A percentile compares a stretch with the other conserved stretches of the same genome.
These are phyloP conservation scores for Theileria equi DNA, from an alignment of 169 alveolate genomes.

Conservation along the genomic window DNA sequence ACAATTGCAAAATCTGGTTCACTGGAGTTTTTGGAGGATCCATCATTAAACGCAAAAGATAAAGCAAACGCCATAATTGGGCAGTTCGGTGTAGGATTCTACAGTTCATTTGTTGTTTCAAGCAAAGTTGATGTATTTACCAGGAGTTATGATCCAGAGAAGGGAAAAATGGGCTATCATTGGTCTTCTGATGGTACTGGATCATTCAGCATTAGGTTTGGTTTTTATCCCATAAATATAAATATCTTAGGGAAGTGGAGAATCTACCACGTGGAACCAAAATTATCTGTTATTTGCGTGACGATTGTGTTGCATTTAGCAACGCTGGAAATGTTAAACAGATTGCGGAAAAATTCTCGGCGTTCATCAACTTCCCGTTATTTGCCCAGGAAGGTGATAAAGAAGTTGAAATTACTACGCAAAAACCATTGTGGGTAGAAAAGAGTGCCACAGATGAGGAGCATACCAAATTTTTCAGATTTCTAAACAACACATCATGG, in stretches of 20 bases:
- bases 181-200: constrained; percentile 78
- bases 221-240: not conserved
- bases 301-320: constrained; percentile 82
- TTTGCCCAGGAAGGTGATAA: constrained; percentile 59
- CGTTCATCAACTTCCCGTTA: constrained; percentile 89
- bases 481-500: constrained; percentile 73
- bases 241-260: constrained; percentile 53
- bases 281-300: constrained; percentile 85
- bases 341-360: constrained; percentile 86
- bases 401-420: constrained; percentile 75
- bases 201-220: constrained; percentile 60
- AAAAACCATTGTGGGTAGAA: constrained; percentile 85
- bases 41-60: constrained; percentile 51
- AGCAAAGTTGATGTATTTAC: constrained; percentile 85
- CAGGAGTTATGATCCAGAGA: constrained; percentile 77
- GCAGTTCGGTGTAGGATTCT: constrained; percentile 90
- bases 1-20: constrained; percentile 99
- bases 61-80: constrained; percentile 83
- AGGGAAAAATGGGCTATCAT: constrained; percentile 79
- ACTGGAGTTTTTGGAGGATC: constrained; percentile 79
- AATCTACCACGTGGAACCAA: constrained; percentile 86
- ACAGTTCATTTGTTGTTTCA: constrained; percentile 88
- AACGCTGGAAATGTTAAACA: constrained; percentile 74
- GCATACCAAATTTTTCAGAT: constrained; percentile 85
- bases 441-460: constrained; percentile 88